phyloP scores from a whole-genome alignment of 2,329 filamentous ascomycete species.

The Fusarium tjaetaba region DNA sequence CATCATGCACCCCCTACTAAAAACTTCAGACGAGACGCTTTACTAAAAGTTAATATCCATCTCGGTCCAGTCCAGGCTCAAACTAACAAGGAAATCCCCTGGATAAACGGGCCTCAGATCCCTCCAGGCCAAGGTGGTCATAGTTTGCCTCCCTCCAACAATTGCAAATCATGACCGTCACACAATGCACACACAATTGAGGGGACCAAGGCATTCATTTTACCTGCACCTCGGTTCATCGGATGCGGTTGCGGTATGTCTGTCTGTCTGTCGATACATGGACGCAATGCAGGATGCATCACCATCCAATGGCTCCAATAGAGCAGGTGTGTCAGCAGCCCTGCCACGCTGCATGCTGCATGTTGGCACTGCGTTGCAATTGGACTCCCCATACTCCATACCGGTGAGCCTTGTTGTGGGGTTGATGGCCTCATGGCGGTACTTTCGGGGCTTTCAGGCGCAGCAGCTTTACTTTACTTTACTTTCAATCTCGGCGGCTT shows the following conservation, averaged over 20 bases:
- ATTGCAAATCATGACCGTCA: conserved; percentile 5
- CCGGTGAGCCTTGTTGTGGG: conserved; percentile 35
- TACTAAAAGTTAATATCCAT: background rate
- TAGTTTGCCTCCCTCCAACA: conserved; percentile 2
- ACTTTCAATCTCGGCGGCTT: conserved; percentile 26
- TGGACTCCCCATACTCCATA: conserved; percentile 35
- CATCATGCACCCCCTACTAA: conserved; percentile 26
- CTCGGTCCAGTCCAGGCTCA: background rate
- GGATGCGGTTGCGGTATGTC: conserved; percentile 1
- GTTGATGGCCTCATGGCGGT: conserved; percentile 31
- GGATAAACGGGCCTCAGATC: conserved; percentile 7
- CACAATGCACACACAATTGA: background rate
- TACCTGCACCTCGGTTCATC: conserved; percentile 19
- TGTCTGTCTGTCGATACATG: background rate
- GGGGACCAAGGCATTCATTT: background rate
- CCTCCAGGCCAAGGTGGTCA: background rate
- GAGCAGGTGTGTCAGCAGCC: conserved; percentile 28
- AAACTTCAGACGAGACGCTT: background rate
- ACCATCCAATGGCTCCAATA: conserved; percentile 6
- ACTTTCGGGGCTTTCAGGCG: conserved; percentile 14
- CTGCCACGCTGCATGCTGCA: conserved; percentile 13
- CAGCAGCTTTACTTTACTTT: background rate
- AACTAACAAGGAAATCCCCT: conserved; percentile 13
- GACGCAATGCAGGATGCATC: conserved; percentile 14
- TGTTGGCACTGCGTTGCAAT: conserved; percentile 16